Evolutionary conservation across 768 basidiomycete species (phyloP).

Genomic region (Mycena floridula): DNA sequence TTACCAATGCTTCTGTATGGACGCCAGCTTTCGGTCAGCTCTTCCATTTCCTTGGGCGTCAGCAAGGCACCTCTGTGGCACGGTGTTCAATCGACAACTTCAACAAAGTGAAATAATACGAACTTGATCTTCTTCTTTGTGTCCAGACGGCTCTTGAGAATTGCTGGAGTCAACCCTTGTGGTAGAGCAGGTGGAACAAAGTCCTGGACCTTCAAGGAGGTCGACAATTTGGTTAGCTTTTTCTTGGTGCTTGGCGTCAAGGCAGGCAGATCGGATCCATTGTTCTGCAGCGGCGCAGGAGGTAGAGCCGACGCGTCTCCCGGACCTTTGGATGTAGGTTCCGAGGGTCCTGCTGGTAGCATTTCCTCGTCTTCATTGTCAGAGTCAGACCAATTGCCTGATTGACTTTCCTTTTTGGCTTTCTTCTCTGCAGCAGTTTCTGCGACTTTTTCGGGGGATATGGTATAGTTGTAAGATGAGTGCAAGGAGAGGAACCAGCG

Average conservation of each 20-base stretch:
- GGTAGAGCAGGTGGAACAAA: constrained; percentile 39
- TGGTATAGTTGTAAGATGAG: constrained; percentile 37
- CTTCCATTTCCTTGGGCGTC: constrained; percentile 79
- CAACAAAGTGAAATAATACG: constrained; percentile 17
- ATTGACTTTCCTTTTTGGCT: constrained; percentile 8
- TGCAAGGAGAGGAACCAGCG: constrained; percentile 66
- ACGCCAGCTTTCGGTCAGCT: constrained; percentile 67
- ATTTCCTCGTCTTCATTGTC: constrained; percentile 21
- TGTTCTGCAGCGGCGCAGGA: constrained; percentile 26
- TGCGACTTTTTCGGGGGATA: constrained; percentile 47
- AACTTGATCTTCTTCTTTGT: constrained; percentile 74
- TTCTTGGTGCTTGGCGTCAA: constrained; percentile 67
- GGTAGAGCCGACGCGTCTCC: constrained; percentile 24
- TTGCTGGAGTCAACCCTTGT: constrained; percentile 47
- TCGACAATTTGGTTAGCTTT: constrained; percentile 44
- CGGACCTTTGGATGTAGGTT: constrained; percentile 10
- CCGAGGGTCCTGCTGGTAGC: constrained; percentile 13
- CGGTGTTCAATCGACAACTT: constrained; percentile 6
- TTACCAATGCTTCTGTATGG: constrained; percentile 79
- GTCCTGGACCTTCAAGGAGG: constrained; percentile 15
- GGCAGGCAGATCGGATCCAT: constrained; percentile 41
- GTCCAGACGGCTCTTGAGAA: constrained; percentile 53
- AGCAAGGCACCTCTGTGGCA: constrained; percentile 69
- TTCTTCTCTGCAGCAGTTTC: constrained; percentile 10
- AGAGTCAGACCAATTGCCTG: constrained; percentile 2